Base-by-base conservation (phyloP, 495 filamentous ascomycete species). In the Tuber indicum region DNA sequence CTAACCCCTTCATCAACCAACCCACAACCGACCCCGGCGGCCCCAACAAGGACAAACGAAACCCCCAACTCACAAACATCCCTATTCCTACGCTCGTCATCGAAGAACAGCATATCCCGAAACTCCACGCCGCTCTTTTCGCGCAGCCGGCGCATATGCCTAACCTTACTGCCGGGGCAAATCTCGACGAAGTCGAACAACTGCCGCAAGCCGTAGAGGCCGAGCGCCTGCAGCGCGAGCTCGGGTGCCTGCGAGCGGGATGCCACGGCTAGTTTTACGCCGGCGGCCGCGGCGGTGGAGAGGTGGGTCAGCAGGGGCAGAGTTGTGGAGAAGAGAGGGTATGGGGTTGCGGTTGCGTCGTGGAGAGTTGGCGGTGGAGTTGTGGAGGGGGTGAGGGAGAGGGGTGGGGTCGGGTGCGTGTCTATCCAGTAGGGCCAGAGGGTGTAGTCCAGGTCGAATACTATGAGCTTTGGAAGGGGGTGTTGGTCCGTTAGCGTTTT, bases 351-450 rank as follows among this genome's bases (percentile, higher is more conserved):
- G 21, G 88, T 90, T 58, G 90, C 89, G 84, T 90, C 89, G 32
- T 85, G 81, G 71, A 86, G 82, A 9, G 84, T 80, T 47, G 82
- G 84, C 21, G 39, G 39, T 5, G 88, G 87, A 9, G 71, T 79
- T 41, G 73, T 75, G 71, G 72, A 76, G 62, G 66, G 77, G 72
- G 26, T 4, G 52, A 32, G 52, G 52, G 52, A 32, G 72, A 99
- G 86, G 1, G 96, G 95, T 17, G 92, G 88, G 73, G 90, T 91
- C 82, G 95, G 91, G 84, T 97, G 94, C 21, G 94, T 97, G 86
- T 98, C 96, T 4, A 94, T 91, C 94, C 95, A 99, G 87, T 97
- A 97, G 5, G 94, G 93, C 96, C 96, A 98, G 1, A 99, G 87
- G 0, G 96, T 99, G 87, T 97, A 98, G 87, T 99, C 96, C 72